Evolutionary conservation across 139 green algal genomes (phyloP).

Genomic region (Astrephomene gubernaculifera): DNA sequence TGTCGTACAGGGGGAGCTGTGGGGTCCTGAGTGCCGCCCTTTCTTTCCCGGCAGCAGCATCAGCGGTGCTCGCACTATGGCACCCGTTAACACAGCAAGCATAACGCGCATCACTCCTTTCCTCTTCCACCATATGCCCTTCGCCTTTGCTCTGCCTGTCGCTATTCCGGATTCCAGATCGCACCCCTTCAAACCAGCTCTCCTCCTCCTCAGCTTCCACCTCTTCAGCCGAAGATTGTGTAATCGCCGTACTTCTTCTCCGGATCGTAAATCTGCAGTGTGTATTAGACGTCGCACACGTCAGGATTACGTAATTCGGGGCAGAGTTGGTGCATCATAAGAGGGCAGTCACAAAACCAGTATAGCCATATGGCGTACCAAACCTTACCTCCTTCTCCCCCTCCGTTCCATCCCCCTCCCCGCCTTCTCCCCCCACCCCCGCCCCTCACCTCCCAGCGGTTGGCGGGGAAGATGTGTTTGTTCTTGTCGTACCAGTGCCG

Average conservation of each 20-base stretch:
- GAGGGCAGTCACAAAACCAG: too few relatives aligned
- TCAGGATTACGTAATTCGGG: background rate
- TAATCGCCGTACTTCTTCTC: slow-evolving; percentile 77
- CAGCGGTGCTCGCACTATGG: background rate
- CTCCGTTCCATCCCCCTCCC: too few relatives aligned
- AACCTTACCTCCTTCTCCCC: too few relatives aligned
- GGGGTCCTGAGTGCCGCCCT: too few relatives aligned
- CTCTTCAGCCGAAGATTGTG: slow-evolving; percentile 63
- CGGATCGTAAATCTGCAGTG: slow-evolving; percentile 73
- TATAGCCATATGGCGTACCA: too few relatives aligned
- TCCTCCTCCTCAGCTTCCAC: background rate
- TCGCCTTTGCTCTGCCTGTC: too few relatives aligned
- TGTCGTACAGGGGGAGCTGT: too few relatives aligned
- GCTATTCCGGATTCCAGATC: too few relatives aligned
- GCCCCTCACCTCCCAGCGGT: slow-evolving; percentile 85
- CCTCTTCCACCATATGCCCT: too few relatives aligned
- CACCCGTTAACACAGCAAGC: background rate
- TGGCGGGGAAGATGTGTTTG: slow-evolving; percentile 99
- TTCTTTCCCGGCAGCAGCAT: too few relatives aligned
- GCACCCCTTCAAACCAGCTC: background rate
- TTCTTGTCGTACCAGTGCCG: slow-evolving; percentile 98
- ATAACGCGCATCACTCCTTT: too few relatives aligned
- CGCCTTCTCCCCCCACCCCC: background rate
- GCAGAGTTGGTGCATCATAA: background rate
- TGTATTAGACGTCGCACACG: background rate